Conservation (phyloP, 202 grass and related monocot species). For the Setaria italica region DNA sequence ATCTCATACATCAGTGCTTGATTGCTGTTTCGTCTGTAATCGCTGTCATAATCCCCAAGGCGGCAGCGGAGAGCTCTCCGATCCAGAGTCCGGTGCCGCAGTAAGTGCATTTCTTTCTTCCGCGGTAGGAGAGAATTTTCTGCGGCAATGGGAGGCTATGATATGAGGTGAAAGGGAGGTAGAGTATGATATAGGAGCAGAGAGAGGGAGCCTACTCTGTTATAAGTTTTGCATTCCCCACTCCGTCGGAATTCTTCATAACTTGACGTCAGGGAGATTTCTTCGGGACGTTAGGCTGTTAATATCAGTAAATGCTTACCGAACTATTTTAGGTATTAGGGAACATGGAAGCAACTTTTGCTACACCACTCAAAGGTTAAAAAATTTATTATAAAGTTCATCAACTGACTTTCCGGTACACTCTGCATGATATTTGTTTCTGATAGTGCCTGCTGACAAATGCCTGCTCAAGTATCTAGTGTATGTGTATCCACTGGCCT, state of each 20-base stretch:
- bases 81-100: background rate
- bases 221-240: background rate
- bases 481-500: background rate
- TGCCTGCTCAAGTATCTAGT: background rate
- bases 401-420: background rate
- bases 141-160: background rate
- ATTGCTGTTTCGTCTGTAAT: background rate
- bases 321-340: slow-evolving; percentile 37
- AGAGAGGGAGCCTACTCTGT: background rate
- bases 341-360: slow-evolving; percentile 1
- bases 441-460: background rate
- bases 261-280: background rate
- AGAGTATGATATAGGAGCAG: background rate
- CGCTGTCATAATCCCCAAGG: background rate
- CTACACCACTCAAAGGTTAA: background rate
- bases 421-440: background rate
- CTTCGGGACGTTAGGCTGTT: background rate
- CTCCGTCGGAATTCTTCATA: too few species aligned
- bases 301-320: background rate
- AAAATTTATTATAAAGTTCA: background rate
- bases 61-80: background rate
- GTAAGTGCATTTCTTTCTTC: background rate
- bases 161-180: background rate
- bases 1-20: background rate
- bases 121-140: background rate